Percentiles rank a stretch among this genome's conserved stretches.
phyloP scores from a whole-genome alignment of 495 filamentous ascomycete genomes.

The Tuber borchii region DNA sequence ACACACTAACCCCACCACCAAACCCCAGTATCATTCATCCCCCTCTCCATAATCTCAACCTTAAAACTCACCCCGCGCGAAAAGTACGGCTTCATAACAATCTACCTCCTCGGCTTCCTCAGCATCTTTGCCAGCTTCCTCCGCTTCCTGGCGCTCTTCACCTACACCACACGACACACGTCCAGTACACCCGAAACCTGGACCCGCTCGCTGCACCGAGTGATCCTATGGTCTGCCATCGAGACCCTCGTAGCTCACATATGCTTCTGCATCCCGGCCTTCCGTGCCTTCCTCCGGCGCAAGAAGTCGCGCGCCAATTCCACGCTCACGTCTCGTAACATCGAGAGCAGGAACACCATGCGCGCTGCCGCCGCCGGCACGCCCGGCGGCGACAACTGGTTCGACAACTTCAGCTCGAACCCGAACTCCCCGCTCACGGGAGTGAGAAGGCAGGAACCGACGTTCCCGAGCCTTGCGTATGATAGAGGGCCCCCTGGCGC shows the following conservation, averaged over 20 bases:
- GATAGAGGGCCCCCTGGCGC: not conserved
- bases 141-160: slow-evolving; percentile 21
- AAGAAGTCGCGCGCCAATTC: slow-evolving; percentile 18
- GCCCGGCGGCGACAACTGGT: slow-evolving; percentile 28
- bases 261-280: slow-evolving; percentile 33
- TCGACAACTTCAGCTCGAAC: slow-evolving; percentile 12
- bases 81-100: slow-evolving; percentile 33
- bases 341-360: slow-evolving; percentile 23
- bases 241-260: slow-evolving; percentile 25
- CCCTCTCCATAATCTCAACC: slow-evolving; percentile 32
- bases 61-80: slow-evolving; percentile 27
- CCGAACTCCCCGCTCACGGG: slow-evolving; percentile 1
- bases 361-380: slow-evolving; percentile 2
- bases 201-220: slow-evolving; percentile 10
- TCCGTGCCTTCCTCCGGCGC: slow-evolving; percentile 25
- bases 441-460: not conserved
- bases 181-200: slow-evolving; percentile 1
- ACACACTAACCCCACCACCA: slow-evolving; percentile 6
- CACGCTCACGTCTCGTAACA: slow-evolving; percentile 8
- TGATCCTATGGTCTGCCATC: slow-evolving; percentile 28
- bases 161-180: not conserved
- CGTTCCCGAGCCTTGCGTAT: not conserved
- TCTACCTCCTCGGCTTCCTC: slow-evolving; percentile 36
- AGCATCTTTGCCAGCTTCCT: slow-evolving; percentile 35
- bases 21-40: slow-evolving; percentile 24